Percentiles rank a stretch among this genome's conserved stretches.
Evolutionary conservation across 768 basidiomycete genomes (phyloP).

Genomic region (Suillus sp.): DNA sequence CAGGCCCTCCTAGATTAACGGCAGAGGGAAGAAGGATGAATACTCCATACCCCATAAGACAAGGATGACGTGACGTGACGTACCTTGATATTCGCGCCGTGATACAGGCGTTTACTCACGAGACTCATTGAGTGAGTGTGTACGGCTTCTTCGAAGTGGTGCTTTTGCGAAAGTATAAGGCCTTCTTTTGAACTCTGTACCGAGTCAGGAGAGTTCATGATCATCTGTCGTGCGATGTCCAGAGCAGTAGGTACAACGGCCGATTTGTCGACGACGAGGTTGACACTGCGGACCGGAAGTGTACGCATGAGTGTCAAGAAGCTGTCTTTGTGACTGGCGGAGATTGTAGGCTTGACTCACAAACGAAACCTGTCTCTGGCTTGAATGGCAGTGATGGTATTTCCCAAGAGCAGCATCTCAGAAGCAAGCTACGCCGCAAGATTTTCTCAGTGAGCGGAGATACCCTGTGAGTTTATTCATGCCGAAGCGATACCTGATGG

Average conservation of each 20-base stretch:
- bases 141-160: constrained; percentile 54
- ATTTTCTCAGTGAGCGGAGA: constrained; percentile 22
- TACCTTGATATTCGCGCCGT: constrained; percentile 72
- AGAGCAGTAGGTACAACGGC: constrained; percentile 63
- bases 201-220: constrained; percentile 73
- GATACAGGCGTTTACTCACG: constrained; percentile 55
- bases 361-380: constrained; percentile 74
- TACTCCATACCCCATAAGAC: constrained; percentile 13
- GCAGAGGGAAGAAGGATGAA: constrained; percentile 7
- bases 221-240: constrained; percentile 58
- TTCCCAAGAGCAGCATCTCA: constrained; percentile 76
- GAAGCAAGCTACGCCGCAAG: constrained; percentile 59
- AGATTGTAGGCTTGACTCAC: constrained; percentile 46
- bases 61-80: constrained; percentile 18
- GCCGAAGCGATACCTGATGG: constrained; percentile 61
- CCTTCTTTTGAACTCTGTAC: constrained; percentile 78
- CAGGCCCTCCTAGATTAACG: constrained; percentile 59
- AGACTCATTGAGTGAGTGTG: constrained; percentile 45
- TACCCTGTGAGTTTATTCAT: constrained; percentile 13
- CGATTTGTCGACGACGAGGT: constrained; percentile 58
- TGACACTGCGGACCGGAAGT: constrained; percentile 53
- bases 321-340: constrained; percentile 10
- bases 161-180: constrained; percentile 55
- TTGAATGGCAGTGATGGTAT: constrained; percentile 63
- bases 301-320: constrained; percentile 13